Evolutionary conservation across 176 grass and related monocot species (phyloP).

Genomic region (Triticum monococcum): DNA sequence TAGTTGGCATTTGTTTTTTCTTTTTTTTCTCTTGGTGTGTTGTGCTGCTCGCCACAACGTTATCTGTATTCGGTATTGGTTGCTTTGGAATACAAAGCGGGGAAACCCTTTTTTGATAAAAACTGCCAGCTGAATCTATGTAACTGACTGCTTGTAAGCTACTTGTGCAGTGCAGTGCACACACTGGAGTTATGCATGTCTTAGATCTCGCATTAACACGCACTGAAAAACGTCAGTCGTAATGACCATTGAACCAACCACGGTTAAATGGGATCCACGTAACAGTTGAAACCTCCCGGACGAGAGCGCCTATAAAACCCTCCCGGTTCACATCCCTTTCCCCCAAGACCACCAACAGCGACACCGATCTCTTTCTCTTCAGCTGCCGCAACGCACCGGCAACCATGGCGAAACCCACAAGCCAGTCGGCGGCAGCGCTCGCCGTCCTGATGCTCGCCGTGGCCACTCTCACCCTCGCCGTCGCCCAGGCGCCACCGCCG

Average conservation of each 20-base stretch:
- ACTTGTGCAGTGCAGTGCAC: too few species aligned
- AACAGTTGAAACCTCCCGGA: slow-evolving; percentile 4
- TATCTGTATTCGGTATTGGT: too few species aligned
- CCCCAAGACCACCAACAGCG: background rate
- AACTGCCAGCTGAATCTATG: background rate
- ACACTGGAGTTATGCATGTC: background rate
- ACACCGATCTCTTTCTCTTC: background rate
- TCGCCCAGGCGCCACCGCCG: background rate
- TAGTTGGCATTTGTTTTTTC: too few species aligned
- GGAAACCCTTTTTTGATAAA: too few species aligned
- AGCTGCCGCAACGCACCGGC: background rate
- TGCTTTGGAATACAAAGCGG: too few species aligned
- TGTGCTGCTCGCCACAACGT: too few species aligned
- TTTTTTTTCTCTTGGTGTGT: too few species aligned
- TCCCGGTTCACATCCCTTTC: background rate
- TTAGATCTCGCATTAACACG: background rate
- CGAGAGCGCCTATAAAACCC: slow-evolving; percentile 14
- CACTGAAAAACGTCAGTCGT: background rate
- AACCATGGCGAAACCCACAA: slow-evolving; percentile 19
- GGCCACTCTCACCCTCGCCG: background rate
- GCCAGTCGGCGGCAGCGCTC: background rate
- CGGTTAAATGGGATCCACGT: background rate
- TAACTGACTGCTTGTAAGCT: background rate
- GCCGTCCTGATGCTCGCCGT: slow-evolving; percentile 17
- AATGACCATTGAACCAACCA: background rate